phyloP scores from a whole-genome alignment of 1,284 basidiomycete genomes.

The Austroboletus niveus region DNA sequence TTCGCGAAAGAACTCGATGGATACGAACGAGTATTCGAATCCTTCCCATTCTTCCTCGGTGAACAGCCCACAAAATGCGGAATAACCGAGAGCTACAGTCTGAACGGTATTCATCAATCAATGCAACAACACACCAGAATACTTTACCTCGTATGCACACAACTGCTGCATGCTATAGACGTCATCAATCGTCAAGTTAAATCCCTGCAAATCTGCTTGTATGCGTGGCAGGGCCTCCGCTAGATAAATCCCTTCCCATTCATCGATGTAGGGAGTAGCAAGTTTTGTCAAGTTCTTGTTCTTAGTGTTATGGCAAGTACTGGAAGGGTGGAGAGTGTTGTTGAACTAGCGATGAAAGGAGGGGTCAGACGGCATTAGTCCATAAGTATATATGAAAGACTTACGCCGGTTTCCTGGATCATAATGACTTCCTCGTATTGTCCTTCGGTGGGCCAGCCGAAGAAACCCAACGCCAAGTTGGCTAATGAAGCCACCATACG shows the following conservation, averaged over 20 bases:
- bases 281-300: conserved; percentile 50
- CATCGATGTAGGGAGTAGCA: conserved; percentile 51
- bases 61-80: conserved; percentile 87
- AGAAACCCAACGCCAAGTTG: conserved; percentile 87
- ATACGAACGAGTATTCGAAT: conserved; percentile 75
- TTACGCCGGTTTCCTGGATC: conserved; percentile 64
- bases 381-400: conserved; percentile 17
- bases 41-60: conserved; percentile 88
- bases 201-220: conserved; percentile 59
- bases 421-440: conserved; percentile 83
- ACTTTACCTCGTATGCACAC: conserved; percentile 77
- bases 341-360: conserved; percentile 24
- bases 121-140: neutral
- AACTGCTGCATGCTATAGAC: conserved; percentile 73
- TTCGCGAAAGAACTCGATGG: neutral
- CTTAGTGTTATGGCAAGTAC: conserved; percentile 53
- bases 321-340: conserved; percentile 30
- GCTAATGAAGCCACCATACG: conserved; percentile 81
- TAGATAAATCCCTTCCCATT: conserved; percentile 76
- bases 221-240: conserved; percentile 58
- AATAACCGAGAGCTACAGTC: conserved; percentile 90
- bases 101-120: conserved; percentile 26
- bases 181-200: conserved; percentile 68
- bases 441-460: conserved; percentile 75
- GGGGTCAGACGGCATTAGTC: neutral